phyloP scores from a whole-genome alignment of 148 eudicot genomes.

The Vaccinium macrocarpon region DNA sequence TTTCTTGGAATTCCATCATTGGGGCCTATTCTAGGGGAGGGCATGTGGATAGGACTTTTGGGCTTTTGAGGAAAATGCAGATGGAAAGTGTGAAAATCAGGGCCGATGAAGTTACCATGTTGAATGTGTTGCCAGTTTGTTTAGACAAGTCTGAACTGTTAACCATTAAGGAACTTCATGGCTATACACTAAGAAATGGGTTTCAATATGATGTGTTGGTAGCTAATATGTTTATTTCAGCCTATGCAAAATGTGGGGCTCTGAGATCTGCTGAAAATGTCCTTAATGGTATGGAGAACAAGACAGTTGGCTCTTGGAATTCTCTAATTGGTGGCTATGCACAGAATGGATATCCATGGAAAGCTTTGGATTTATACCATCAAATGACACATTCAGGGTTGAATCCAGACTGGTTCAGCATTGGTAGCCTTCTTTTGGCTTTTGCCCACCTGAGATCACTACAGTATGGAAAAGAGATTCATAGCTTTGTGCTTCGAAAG shows the following conservation, averaged over 20 bases:
- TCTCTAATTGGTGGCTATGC: constrained; percentile 53
- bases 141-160: constrained; percentile 27
- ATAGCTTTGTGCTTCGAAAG: constrained; percentile 56
- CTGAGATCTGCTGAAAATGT: constrained; percentile 35
- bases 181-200: constrained; percentile 47
- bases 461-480: constrained; percentile 47
- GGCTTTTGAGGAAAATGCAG: constrained; percentile 46
- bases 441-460: constrained; percentile 37
- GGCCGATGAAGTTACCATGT: constrained; percentile 47
- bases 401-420: constrained; percentile 43
- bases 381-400: constrained; percentile 43
- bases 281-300: constrained; percentile 31
- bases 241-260: constrained; percentile 59
- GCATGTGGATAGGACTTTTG: constrained; percentile 27
- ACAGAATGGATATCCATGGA: constrained; percentile 50
- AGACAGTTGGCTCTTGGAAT: constrained; percentile 60
- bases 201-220: constrained; percentile 41
- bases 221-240: constrained; percentile 48
- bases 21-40: constrained; percentile 47
- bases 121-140: constrained; percentile 55
- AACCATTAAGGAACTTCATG: constrained; percentile 63
- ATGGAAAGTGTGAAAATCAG: constrained; percentile 14
- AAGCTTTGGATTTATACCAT: constrained; percentile 37
- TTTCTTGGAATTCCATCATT: constrained; percentile 66
- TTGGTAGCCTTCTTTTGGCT: constrained; percentile 50